Conservation (phyloP, 805 yeast species). For the Phaffomyces thermotolerans region DNA sequence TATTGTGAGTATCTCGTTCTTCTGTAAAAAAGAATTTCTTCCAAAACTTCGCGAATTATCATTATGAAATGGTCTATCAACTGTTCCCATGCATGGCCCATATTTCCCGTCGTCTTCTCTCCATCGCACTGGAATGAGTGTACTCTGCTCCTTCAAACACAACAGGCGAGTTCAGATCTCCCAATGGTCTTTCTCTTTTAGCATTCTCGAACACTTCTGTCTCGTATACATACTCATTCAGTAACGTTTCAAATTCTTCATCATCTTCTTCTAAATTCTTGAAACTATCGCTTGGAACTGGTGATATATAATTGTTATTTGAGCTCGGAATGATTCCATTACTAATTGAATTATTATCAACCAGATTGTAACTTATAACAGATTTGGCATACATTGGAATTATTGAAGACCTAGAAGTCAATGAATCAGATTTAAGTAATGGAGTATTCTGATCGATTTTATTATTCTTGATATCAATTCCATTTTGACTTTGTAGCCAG, state of each 20-base stretch:
- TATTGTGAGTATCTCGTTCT: too few species aligned
- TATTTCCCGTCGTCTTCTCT: constrained; percentile 22
- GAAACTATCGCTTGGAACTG: background rate
- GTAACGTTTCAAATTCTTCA: constrained; percentile 5
- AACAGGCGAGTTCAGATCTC: constrained; percentile 37
- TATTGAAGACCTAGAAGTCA: constrained; percentile 18
- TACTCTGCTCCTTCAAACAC: constrained; percentile 25
- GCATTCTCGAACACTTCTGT: constrained; percentile 29
- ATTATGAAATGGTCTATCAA: background rate
- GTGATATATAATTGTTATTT: background rate
- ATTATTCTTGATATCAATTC: background rate
- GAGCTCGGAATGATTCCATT: background rate
- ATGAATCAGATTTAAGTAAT: constrained; percentile 16
- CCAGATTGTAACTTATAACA: constrained; percentile 6
- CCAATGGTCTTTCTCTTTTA: constrained; percentile 29
- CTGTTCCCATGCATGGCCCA: constrained; percentile 12
- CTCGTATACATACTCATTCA: constrained; percentile 28
- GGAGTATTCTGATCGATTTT: constrained; percentile 12
- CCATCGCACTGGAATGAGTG: constrained; percentile 20
- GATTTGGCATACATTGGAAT: constrained; percentile 22
- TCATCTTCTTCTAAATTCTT: background rate
- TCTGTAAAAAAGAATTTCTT: too few species aligned
- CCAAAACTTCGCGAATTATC: background rate
- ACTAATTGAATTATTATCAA: background rate
- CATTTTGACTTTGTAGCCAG: constrained; percentile 40